Evolutionary conservation across 148 eudicot species (phyloP).

Genomic region (Arctostaphylos glauca): DNA sequence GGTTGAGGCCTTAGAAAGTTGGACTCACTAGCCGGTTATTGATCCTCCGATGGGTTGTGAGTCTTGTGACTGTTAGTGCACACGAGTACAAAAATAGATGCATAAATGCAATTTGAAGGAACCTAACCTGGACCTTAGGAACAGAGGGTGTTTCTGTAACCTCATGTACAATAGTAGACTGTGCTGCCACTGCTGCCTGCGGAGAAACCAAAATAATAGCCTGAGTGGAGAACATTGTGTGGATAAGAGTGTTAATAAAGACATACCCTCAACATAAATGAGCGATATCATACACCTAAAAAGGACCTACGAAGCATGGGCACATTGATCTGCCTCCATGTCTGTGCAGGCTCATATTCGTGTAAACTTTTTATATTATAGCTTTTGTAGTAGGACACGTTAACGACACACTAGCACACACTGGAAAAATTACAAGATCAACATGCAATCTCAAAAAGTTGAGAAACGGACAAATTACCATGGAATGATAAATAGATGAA

Average conservation of each 20-base stretch:
- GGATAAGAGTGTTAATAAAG: not conserved
- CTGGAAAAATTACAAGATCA: not conserved
- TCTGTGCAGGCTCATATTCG: not conserved
- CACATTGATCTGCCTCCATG: not conserved
- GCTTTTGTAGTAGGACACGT: not conserved
- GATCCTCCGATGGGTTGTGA: too few species aligned
- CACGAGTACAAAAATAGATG: not conserved
- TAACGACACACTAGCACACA: not conserved
- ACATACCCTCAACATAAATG: not conserved
- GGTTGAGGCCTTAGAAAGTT: too few species aligned
- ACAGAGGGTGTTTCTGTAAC: conserved; percentile 29
- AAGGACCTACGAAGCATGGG: not conserved
- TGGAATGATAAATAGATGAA: not conserved
- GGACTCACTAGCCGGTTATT: too few species aligned
- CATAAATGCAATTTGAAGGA: not conserved
- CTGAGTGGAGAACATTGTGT: not conserved
- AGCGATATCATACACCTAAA: not conserved
- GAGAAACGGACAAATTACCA: not conserved
- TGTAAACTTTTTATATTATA: not conserved
- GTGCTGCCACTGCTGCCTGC: conserved; percentile 44
- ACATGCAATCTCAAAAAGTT: not conserved
- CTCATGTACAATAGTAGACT: conserved; percentile 37
- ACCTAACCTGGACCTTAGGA: conserved; percentile 30
- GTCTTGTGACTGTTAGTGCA: not conserved
- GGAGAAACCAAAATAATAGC: conserved; percentile 12